phyloP scores from a whole-genome alignment of 345 rosid genomes.

The Gossypium thurberi region DNA sequence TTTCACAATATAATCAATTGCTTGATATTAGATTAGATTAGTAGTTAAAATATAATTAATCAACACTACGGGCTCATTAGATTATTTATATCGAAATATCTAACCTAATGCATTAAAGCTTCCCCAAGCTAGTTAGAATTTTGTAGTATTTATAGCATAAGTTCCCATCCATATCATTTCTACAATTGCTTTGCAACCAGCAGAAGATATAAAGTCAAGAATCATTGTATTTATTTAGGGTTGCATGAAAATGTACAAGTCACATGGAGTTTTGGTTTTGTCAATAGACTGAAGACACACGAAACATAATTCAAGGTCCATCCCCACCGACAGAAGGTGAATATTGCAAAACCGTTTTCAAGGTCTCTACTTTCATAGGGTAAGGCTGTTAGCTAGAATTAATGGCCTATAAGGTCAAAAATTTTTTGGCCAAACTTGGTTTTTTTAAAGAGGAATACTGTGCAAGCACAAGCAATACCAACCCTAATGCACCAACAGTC shows the following conservation, averaged over 20 bases:
- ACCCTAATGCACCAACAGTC: too few species aligned
- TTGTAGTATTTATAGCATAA: too few species aligned
- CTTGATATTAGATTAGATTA: not conserved
- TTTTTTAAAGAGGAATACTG: not conserved
- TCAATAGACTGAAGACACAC: not conserved
- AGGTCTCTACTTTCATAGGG: not conserved
- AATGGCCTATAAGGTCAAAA: not conserved
- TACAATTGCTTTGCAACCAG: not conserved
- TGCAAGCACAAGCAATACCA: not conserved
- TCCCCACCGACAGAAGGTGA: not conserved
- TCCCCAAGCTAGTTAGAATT: not conserved
- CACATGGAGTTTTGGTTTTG: slow-evolving; percentile 1
- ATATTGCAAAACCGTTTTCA: not conserved
- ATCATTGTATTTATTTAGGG: not conserved
- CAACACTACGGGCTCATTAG: not conserved
- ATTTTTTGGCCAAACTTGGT: not conserved
- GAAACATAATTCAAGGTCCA: slow-evolving; percentile 9
- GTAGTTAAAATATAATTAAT: too few species aligned
- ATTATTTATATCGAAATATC: not conserved
- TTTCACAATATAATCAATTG: not conserved
- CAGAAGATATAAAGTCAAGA: not conserved
- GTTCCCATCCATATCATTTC: too few species aligned
- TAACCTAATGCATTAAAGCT: not conserved
- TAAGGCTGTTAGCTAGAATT: not conserved
- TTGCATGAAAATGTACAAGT: slow-evolving; percentile 3